These are phyloP conservation scores for Jackrogersella multiformis DNA, from an alignment of 495 filamentous ascomycete species.

Conservation along the genomic window DNA sequence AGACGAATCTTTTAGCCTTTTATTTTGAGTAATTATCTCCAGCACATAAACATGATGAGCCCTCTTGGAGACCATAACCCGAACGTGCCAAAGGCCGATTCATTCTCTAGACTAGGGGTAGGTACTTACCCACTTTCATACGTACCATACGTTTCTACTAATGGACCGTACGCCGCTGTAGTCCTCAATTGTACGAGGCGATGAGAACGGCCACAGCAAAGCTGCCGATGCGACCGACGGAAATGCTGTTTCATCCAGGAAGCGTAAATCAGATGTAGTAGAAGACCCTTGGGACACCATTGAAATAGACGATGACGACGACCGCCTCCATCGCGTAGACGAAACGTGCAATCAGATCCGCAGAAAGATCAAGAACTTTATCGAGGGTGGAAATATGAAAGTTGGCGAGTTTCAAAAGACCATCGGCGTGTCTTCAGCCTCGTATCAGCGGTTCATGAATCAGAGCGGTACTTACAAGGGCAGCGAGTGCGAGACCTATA, in stretches of 20 bases:
- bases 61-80: background rate
- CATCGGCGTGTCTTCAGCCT: conserved; percentile 46
- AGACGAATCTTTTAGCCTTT: background rate
- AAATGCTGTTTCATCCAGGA: conserved; percentile 24
- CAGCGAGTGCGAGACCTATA: conserved; percentile 37
- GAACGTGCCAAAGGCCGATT: background rate
- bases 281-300: conserved; percentile 33
- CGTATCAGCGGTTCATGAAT: conserved; percentile 47
- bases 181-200: background rate
- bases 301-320: conserved; percentile 41
- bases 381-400: conserved; percentile 58
- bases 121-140: background rate
- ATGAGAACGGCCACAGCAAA: conserved; percentile 5
- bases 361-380: conserved; percentile 52
- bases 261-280: conserved; percentile 46
- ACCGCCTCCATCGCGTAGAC: conserved; percentile 26
- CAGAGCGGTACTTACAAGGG: conserved; percentile 40
- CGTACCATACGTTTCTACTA: background rate
- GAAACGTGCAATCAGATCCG: conserved; percentile 53
- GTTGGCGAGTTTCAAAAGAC: conserved; percentile 55
- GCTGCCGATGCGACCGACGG: background rate
- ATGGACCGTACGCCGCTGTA: background rate
- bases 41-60: background rate
- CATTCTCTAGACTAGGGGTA: background rate
- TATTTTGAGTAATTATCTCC: background rate